Base-by-base conservation (phyloP, 2,329 filamentous ascomycete genomes). In the Apiospora sp. region DNA sequence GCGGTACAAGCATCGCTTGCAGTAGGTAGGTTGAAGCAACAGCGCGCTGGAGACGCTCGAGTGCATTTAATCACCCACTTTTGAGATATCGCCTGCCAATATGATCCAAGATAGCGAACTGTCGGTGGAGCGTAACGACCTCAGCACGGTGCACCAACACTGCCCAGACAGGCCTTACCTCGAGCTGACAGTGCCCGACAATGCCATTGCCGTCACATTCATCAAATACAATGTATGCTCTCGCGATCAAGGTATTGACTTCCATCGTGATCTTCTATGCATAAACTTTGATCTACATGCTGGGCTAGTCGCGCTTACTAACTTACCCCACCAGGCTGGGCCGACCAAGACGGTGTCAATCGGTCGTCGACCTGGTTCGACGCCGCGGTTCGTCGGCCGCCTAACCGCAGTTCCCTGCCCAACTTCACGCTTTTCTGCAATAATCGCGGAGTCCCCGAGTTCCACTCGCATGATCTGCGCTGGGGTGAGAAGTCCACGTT, bases 121-220 rank as follows among this genome's bases (percentile, higher is more conserved):
- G 2, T 70, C 68, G 30, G 46, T 41, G 10, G 27, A 46, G n/a
- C 68, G 68, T 37, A 58, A 22, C 44, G 68, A 51, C 12, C 68
- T 46, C 30, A 16, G 37, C 8, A 51, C 49, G 13, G 68, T 70
- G 46, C 68, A 70, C 8, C 68, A 70, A 13, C 43, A 51, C 48
- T 70, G 68, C 46, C 68, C 68, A n/a, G 68, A 70, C 34, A 37
- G 68, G n/a, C 68, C 68, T 5, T 70, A 70, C 30, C 48, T 70
- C 24, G 68, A 70, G 16, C 4, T 70, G 48, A 51, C 44, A 22
- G 22, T 70, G 3, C 68, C 68, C 0, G 43, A 70, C 27, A 51
- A 70, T 7, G 24, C 34, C 24, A 37, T n/a, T 2, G 37, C 68
- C 1, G 27, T 70, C 4, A 70, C 27, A 1, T 58, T 19, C 46